Conservation (phyloP, 2,329 filamentous ascomycete genomes). For the Arthrobotrys iridis region DNA sequence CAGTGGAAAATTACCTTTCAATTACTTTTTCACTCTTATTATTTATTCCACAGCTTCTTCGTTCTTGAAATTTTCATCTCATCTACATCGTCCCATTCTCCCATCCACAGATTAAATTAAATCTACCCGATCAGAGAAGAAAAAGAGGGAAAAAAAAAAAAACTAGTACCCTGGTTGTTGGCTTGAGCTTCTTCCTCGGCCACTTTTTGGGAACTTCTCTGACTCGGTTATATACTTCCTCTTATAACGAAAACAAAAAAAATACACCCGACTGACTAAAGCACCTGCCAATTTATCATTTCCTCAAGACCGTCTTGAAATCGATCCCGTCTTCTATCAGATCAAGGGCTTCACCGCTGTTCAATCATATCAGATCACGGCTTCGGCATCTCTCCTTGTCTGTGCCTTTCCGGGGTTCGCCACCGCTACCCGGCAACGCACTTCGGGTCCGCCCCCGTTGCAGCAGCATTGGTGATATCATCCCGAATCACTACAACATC, state of each 20-base stretch:
- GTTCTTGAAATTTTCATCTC: no score
- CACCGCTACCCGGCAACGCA: slow-evolving; percentile 42
- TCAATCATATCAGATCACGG: slow-evolving; percentile 1
- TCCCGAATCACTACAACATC: slow-evolving; percentile 7
- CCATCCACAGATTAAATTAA: not conserved
- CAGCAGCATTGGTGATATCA: no score
- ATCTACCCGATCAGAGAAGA: no score
- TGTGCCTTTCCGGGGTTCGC: slow-evolving; percentile 19
- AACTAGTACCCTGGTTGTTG: slow-evolving; percentile 7
- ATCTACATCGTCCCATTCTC: no score
- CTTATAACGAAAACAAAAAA: no score
- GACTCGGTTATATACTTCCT: not conserved
- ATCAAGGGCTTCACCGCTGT: not conserved
- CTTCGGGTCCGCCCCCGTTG: slow-evolving; percentile 12
- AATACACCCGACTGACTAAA: slow-evolving; percentile 1
- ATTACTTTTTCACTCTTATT: not conserved
- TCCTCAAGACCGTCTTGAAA: not conserved
- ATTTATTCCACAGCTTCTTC: not conserved
- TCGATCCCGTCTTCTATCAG: slow-evolving; percentile 2
- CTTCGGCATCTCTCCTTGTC: not conserved
- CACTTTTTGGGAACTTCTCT: slow-evolving; percentile 25
- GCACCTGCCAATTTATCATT: not conserved
- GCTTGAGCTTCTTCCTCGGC: slow-evolving; percentile 27
- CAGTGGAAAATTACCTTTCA: no score
- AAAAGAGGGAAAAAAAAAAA: not conserved